A percentile compares a stretch with the other conserved stretches of the same genome.
phyloP scores from a whole-genome alignment of 305 asterid species.

The Plantago lanceolata region DNA sequence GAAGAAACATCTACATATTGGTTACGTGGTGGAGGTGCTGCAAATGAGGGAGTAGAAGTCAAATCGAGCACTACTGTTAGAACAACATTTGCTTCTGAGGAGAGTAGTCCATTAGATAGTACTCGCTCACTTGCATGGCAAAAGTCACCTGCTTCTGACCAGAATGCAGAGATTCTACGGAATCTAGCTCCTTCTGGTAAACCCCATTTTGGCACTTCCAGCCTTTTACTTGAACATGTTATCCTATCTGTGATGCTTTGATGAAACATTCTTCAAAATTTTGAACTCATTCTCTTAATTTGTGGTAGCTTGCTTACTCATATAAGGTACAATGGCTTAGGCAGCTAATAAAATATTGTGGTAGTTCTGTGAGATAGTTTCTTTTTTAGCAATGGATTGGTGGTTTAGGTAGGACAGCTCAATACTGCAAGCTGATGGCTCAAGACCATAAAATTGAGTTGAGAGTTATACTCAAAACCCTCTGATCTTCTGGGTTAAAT shows the following conservation, averaged over 20 bases:
- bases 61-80: slow-evolving; percentile 59
- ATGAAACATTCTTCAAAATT: slow-evolving; percentile 6
- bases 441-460: no score
- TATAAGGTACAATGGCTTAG: slow-evolving; percentile 1
- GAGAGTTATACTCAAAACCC: no score
- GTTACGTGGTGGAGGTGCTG: slow-evolving; percentile 48
- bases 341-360: not conserved
- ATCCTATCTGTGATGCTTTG: slow-evolving; percentile 13
- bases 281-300: slow-evolving; percentile 7
- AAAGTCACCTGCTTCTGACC: slow-evolving; percentile 68
- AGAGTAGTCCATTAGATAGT: slow-evolving; percentile 76
- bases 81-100: slow-evolving; percentile 72
- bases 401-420: no score
- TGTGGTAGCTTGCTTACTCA: not conserved
- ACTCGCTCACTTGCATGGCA: slow-evolving; percentile 55
- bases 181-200: slow-evolving; percentile 57
- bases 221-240: slow-evolving; percentile 2
- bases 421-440: no score
- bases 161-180: slow-evolving; percentile 40
- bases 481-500: no score
- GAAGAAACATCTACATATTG: slow-evolving; percentile 74
- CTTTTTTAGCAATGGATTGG: no score
- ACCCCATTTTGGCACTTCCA: slow-evolving; percentile 12
- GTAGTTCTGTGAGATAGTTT: no score
- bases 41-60: slow-evolving; percentile 36